Percentiles rank a stretch among this genome's conserved stretches.
phyloP scores from a whole-genome alignment of 257 asterid species.

The Penstemon davidsonii region DNA sequence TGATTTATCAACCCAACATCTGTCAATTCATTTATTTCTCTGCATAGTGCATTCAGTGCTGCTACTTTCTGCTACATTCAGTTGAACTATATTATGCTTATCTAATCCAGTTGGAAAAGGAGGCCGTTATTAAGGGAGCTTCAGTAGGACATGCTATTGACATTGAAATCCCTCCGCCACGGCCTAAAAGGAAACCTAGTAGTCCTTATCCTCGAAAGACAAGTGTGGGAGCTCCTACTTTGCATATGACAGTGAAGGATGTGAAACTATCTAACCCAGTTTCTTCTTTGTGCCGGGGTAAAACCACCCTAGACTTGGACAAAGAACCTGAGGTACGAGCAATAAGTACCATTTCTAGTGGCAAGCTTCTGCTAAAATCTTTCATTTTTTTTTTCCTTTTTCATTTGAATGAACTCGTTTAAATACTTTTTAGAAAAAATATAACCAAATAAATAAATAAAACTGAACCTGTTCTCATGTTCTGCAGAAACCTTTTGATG shows the following conservation, averaged over 20 bases:
- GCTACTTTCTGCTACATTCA: conserved; percentile 18
- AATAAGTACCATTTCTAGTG: neutral
- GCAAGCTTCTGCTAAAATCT: conserved; percentile 15
- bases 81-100: conserved; percentile 21
- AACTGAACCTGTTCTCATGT: conserved; percentile 10
- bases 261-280: conserved; percentile 44
- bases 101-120: conserved; percentile 82
- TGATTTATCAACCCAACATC: neutral
- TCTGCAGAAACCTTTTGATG: conserved; percentile 52
- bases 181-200: conserved; percentile 93
- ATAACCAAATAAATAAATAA: neutral
- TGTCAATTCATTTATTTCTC: conserved; percentile 26
- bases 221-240: conserved; percentile 40
- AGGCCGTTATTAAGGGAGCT: conserved; percentile 78
- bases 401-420: conserved; percentile 15
- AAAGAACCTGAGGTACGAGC: conserved; percentile 72
- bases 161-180: conserved; percentile 98
- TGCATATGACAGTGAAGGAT: conserved; percentile 60
- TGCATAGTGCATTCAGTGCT: conserved; percentile 7
- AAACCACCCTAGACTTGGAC: conserved; percentile 44
- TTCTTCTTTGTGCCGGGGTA: conserved; percentile 47
- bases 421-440: neutral
- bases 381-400: conserved; percentile 1
- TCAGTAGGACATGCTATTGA: conserved; percentile 71
- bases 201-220: conserved; percentile 94